Evolutionary conservation across 352 stramenopile genomes (phyloP).

Genomic region (Phytophthora europaea): DNA sequence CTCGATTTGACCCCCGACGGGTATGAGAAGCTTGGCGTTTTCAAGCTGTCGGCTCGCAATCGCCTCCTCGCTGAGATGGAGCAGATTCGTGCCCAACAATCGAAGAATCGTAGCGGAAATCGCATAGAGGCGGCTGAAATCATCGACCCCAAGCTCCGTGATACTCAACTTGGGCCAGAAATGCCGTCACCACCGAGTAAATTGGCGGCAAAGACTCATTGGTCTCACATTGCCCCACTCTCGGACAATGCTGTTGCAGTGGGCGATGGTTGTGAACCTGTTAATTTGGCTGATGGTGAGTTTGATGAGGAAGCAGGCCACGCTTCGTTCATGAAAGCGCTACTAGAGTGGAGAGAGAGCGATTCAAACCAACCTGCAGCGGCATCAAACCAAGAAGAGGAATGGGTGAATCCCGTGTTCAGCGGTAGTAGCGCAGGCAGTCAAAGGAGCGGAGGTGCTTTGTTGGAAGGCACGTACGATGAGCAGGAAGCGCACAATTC

Average conservation of each 20-base stretch:
- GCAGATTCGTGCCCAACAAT: constrained; percentile 46
- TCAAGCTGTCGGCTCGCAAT: constrained; percentile 70
- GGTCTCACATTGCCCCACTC: constrained; percentile 77
- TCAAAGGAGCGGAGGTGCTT: constrained; percentile 40
- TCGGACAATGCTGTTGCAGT: constrained; percentile 38
- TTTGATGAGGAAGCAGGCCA: constrained; percentile 84
- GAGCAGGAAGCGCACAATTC: constrained; percentile 76
- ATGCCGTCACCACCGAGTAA: constrained; percentile 38
- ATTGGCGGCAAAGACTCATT: constrained; percentile 50
- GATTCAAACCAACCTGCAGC: constrained; percentile 34
- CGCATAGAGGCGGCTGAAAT: constrained; percentile 42
- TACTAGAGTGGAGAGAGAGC: constrained; percentile 76
- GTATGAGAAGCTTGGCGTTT: constrained; percentile 60
- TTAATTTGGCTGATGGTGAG: constrained; percentile 82
- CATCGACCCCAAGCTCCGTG: constrained; percentile 68
- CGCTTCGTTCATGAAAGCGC: constrained; percentile 81
- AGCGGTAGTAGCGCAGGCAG: constrained; percentile 1
- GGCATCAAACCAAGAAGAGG: constrained; percentile 43
- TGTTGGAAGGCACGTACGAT: constrained; percentile 72
- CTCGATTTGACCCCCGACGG: constrained; percentile 58
- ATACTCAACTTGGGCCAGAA: constrained; percentile 41
- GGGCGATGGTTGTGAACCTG: constrained; percentile 42
- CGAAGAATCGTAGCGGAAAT: constrained; percentile 1
- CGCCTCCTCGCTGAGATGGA: constrained; percentile 64
- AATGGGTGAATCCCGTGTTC: constrained; percentile 77